phyloP scores from a whole-genome alignment of 106 monocot genomes.

The Triglochin maritima region DNA sequence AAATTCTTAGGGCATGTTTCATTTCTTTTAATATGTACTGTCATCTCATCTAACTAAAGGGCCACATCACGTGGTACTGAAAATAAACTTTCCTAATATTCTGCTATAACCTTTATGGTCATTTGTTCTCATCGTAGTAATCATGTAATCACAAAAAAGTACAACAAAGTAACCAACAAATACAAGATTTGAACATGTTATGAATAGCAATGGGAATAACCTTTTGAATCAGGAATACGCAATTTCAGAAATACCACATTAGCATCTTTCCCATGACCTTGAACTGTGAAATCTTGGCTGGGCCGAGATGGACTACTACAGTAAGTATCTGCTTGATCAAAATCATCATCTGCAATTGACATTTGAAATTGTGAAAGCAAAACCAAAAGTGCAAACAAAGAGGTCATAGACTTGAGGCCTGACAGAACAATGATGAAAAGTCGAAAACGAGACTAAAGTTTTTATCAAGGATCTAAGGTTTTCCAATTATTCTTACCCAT shows the following conservation, averaged over 20 bases:
- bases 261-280: constrained; percentile 38
- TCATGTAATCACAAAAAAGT: not conserved
- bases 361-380: not conserved
- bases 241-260: constrained; percentile 40
- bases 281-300: constrained; percentile 33
- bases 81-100: too few species aligned
- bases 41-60: too few species aligned
- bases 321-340: not conserved
- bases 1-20: too few species aligned
- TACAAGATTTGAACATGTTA: not conserved
- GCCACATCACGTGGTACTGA: too few species aligned
- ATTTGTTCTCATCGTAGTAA: too few species aligned
- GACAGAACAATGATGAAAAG: too few species aligned
- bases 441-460: too few species aligned
- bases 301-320: not conserved
- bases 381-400: not conserved
- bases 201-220: constrained; percentile 6
- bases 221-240: constrained; percentile 44
- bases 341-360: not conserved
- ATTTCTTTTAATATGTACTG: too few species aligned
- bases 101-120: too few species aligned
- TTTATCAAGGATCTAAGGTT: too few species aligned
- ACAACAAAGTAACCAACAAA: too few species aligned
- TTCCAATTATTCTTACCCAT: not conserved
- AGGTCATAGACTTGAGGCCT: too few species aligned